Base-by-base conservation (phyloP, 2,329 filamentous ascomycete genomes). In the Penicillium sp. region DNA sequence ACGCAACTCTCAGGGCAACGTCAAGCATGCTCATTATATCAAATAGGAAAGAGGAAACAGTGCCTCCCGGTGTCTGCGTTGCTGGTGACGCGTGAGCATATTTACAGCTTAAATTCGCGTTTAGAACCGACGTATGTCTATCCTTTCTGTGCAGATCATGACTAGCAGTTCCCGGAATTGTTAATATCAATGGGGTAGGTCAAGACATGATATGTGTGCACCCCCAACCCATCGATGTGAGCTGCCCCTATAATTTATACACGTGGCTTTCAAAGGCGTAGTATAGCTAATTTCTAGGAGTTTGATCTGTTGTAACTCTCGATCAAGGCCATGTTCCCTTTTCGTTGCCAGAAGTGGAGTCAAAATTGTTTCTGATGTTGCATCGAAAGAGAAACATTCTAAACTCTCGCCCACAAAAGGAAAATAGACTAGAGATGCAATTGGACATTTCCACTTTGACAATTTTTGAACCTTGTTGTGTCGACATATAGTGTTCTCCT, bases 291-390 rank as follows among this genome's bases (percentile, higher is more conserved):
- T 34, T 10, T 48, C 11, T 4, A 11, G 9, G 24, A 24, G 1
- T 35, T 4, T 10, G 2, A 14, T 32, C 13, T 42, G 10, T 20
- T 2, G 9, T 10, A 34, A 38, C 26, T 32, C 16, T 22, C 24
- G 5, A 13, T 45, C 26, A n/a, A n/a, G 29, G 10, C 7, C 9
- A 38, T 14, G 9, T 32, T 50, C 55, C 3, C 29, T 37, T 34
- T 32, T 49, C 13, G 26, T 13, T 35, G 40, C 37, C 39, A 40
- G 46, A 56, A 16, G 20, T 47, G 37, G 29, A 45, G 51, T 49
- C 34, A 13, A 13, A n/a, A 5, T 32, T 56, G 18, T n/a, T 55
- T 48, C 56, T 55, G 49, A 54, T 50, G 56, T 63, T 60, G 57
- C 56, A 63, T 63, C 42, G 26, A 44, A 26, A 29, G 24, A 44